These are phyloP conservation scores for Tympanopsis confertula DNA, from an alignment of 2,329 filamentous ascomycete genomes.

Conservation along the genomic window DNA sequence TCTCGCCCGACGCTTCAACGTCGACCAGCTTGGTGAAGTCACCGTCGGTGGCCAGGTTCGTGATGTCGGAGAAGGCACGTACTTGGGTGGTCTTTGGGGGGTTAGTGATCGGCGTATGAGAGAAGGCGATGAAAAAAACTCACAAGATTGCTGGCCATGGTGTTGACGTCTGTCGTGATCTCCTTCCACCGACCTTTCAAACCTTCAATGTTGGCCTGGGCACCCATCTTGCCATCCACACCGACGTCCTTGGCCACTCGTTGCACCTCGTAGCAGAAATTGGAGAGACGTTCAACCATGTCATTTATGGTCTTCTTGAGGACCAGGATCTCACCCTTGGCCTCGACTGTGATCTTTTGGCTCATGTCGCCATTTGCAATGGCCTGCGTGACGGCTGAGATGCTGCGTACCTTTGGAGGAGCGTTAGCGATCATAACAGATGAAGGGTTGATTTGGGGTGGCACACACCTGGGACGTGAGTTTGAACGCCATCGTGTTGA, in stretches of 20 bases:
- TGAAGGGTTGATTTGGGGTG: neutral
- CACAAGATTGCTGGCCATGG: conserved; percentile 64
- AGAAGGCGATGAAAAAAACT: conserved; percentile 9
- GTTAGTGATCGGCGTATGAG: conserved; percentile 15
- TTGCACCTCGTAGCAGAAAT: conserved; percentile 93
- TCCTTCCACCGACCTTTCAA: conserved; percentile 95
- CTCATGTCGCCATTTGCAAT: conserved; percentile 94
- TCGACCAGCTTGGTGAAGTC: conserved; percentile 96
- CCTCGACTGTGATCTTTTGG: conserved; percentile 88
- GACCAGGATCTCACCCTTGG: conserved; percentile 86
- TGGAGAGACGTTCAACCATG: conserved; percentile 91
- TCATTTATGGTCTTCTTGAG: conserved; percentile 96
- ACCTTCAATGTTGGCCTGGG: conserved; percentile 86
- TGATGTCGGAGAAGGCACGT: conserved; percentile 93
- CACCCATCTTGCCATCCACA: conserved; percentile 96
- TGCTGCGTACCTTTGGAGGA: conserved; percentile 60
- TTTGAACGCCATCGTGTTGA: conserved; percentile 66
- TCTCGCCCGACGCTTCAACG: conserved; percentile 92
- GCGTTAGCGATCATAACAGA: neutral
- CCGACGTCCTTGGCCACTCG: conserved; percentile 92
- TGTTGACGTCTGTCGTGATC: conserved; percentile 93
- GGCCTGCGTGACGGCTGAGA: conserved; percentile 86
- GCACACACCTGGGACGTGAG: conserved; percentile 47
- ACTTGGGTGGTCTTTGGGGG: conserved; percentile 78
- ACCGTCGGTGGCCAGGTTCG: conserved; percentile 91